Base-by-base conservation (phyloP, 768 basidiomycete species). In the Suillus subluteus region DNA sequence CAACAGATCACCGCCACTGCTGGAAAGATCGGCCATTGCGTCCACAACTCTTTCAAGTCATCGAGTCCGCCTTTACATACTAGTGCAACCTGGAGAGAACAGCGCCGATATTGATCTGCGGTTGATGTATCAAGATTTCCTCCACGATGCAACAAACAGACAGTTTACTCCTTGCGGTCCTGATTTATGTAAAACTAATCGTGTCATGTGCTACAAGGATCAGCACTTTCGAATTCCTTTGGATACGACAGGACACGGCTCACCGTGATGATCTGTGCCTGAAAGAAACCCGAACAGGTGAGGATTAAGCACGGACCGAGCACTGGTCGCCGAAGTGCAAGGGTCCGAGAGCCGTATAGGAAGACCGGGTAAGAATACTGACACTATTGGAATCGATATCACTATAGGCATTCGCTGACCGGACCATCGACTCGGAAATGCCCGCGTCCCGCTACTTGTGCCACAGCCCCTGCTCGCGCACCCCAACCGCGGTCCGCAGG, bases 261-360 rank as follows among this genome's bases (percentile, higher is more conserved):
- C 55, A 35, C 13, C 40, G 40, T 40, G 13, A 40, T 40, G 13
- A 40, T 40, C 2, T 35, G 54, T 55, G 18, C 54, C 54, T 35
- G 32, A 18, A 35, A 21, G 32, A 56, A 12, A 56, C 21, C 55
- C 6, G 32, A 21, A 35, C 18, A 35, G 4, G 32, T 56, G 21
- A 56, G 35, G 32, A 56, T n/a, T 32, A 30, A 56, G 32, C 55
- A 56, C 21, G 32, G 55, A 35, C 55, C 35, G 55, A 56, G 35
- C 21, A 13, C 55, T 56, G 55, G 55, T 56, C 30, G 55, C 55
- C 55, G 35, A 56, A 56, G 35, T 35, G 6, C 54, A 56, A 56
- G 54, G 54, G 54, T 56, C 55, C 21, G 32, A 56, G 32, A 37
- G 32, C 55, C 55, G 55, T 37, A 56, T 21, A 56, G 32, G 32